Evolutionary conservation across 2,329 filamentous ascomycete species (phyloP).

Genomic region (Fusarium virguliforme): DNA sequence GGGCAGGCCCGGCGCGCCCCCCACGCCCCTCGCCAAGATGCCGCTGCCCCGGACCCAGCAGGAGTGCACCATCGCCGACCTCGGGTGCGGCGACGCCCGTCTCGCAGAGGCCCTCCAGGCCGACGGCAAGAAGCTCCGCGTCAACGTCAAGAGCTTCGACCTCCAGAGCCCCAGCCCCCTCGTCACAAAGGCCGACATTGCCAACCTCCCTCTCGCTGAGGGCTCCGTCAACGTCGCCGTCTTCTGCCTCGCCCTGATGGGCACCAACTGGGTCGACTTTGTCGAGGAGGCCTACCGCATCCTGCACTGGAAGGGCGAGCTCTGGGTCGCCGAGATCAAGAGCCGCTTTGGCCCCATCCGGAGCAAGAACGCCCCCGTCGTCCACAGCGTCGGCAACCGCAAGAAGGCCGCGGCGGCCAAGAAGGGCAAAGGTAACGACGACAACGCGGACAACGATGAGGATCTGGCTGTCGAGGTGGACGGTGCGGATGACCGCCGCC

Average conservation of each 20-base stretch:
- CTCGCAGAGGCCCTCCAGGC: conserved; percentile 79
- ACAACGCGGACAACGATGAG: conserved; percentile 66
- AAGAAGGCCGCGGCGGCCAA: conserved; percentile 67
- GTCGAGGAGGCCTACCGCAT: conserved; percentile 96
- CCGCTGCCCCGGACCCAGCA: conserved; percentile 82
- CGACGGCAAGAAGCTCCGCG: conserved; percentile 75
- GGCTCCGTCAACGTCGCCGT: conserved; percentile 88
- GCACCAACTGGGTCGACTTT: conserved; percentile 98
- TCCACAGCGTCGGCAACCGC: conserved; percentile 81
- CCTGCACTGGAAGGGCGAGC: conserved; percentile 92
- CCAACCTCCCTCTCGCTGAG: conserved; percentile 82
- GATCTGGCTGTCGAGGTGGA: conserved; percentile 81
- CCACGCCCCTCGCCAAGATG: conserved; percentile 51
- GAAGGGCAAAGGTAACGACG: conserved; percentile 65
- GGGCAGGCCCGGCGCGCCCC: conserved; percentile 51
- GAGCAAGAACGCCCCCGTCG: conserved; percentile 63
- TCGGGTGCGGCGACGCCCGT: conserved; percentile 93
- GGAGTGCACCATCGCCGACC: conserved; percentile 85
- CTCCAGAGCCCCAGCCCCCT: conserved; percentile 82
- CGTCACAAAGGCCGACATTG: conserved; percentile 91
- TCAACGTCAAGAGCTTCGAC: conserved; percentile 89
- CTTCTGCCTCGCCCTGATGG: conserved; percentile 98
- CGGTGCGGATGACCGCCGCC: conserved; percentile 73
- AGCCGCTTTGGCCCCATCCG: conserved; percentile 77
- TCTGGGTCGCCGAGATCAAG: conserved; percentile 98